Evolutionary conservation across 2,329 filamentous ascomycete genomes (phyloP).

Genomic region (Tympanopsis confertula): DNA sequence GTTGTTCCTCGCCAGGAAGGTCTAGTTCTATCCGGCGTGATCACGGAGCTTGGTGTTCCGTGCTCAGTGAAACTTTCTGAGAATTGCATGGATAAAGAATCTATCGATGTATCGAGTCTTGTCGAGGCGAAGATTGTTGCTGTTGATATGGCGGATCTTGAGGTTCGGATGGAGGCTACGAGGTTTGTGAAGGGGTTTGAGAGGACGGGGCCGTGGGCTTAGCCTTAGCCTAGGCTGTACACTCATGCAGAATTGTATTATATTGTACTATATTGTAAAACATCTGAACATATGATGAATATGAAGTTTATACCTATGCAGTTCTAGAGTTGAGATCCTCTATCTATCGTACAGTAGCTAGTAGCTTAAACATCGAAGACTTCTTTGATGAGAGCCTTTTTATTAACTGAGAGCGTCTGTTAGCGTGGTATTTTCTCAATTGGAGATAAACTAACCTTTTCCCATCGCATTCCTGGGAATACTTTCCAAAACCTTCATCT

Average conservation of each 20-base stretch:
- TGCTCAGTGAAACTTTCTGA: conserved; percentile 11
- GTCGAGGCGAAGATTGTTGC: conserved; percentile 19
- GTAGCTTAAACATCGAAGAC: conserved; percentile 35
- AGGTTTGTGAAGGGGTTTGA: not conserved
- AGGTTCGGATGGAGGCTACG: conserved; percentile 18
- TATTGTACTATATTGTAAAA: no score
- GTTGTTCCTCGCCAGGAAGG: conserved; percentile 14
- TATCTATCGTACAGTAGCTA: no score
- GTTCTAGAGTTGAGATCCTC: no score
- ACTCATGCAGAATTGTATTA: no score
- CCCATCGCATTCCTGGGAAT: conserved; percentile 96
- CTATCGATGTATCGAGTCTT: conserved; percentile 16
- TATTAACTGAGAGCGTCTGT: conserved; percentile 36
- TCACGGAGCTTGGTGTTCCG: conserved; percentile 16
- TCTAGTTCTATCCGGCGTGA: conserved; percentile 14
- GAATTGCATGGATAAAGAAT: conserved; percentile 8
- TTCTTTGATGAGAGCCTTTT: conserved; percentile 50
- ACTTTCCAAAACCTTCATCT: conserved; percentile 61
- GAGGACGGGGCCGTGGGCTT: not conserved
- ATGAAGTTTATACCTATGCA: no score
- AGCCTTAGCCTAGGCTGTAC: no score
- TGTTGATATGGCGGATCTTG: conserved; percentile 16
- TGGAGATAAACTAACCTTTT: conserved; percentile 42
- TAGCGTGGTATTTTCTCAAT: not conserved
- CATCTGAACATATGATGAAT: no score